Base-by-base conservation (phyloP, 495 filamentous ascomycete species). In the Collariella sp. region DNA sequence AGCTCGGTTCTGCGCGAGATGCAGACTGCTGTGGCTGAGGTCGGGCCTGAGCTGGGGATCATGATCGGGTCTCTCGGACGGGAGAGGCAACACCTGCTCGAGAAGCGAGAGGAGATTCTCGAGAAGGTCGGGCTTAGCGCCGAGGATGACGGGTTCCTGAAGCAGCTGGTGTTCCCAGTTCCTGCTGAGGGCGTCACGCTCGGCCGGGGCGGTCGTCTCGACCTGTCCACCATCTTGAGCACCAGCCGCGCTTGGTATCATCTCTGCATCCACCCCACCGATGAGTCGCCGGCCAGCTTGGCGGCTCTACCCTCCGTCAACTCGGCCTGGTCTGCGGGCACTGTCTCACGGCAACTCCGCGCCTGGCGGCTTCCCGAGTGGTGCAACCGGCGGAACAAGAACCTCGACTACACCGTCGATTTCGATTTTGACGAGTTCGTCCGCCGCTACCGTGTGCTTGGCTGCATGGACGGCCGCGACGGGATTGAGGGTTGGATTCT, bases 221-320 rank as follows among this genome's bases (percentile, higher is more conserved):
- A 90, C 68, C 80, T 95, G 26, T 66, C 83, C 0, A 70, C 73
- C 18, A 71, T 83, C 11, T 72, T 95, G 10, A 81, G 79, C 54
- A 88, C 85, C 63, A 95, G 88, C 65, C 81, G 93, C 55, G 86
- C 90, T 7, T 98, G 93, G 93, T 95, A 95, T 71, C 93, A 98
- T 60, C 80, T 98, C 6, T 86, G 84, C 18, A 75, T 97, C 12
- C 89, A 96, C 58, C 94, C 93, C 0, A 95, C 87, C 3, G 94
- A 97, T 60, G 88, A 95, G 22, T 76, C 82, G 2, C 88, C 87
- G 3, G 81, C 83, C 9, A 82, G 76, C 51, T 71, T 96, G 41
- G 81, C 83, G 5, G 67, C 77, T 10, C 70, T 83, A 19, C 75
- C 78, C 0, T 79, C 81, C 0, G 73, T 80, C 15, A 83, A 78